These are phyloP conservation scores for Eucalyptus camaldulensis DNA, from an alignment of 345 rosid species.

Conservation along the genomic window DNA sequence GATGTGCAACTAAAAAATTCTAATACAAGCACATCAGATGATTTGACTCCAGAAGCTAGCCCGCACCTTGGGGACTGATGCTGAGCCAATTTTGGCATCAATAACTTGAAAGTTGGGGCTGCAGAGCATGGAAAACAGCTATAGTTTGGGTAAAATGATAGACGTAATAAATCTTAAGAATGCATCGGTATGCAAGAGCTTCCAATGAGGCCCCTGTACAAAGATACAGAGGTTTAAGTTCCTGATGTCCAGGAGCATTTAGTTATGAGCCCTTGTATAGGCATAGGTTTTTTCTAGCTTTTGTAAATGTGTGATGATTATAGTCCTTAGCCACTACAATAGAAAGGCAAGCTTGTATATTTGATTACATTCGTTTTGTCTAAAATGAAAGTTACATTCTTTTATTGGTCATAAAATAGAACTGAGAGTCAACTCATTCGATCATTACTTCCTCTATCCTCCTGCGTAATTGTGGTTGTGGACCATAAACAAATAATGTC, in stretches of 20 bases:
- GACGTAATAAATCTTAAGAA: background rate
- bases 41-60: background rate
- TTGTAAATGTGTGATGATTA: background rate
- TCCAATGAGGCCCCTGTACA: background rate
- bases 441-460: background rate
- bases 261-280: background rate
- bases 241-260: background rate
- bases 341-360: background rate
- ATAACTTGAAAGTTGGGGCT: background rate
- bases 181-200: background rate
- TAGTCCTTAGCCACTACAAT: background rate
- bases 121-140: background rate
- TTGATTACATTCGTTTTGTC: background rate
- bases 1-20: background rate
- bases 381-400: background rate
- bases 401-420: background rate
- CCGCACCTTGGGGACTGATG: background rate
- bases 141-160: background rate
- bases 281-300: background rate
- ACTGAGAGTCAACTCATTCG: background rate
- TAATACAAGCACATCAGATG: background rate
- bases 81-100: background rate
- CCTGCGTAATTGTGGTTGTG: background rate
- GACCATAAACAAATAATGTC: background rate
- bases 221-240: background rate